Base-by-base conservation (phyloP, 345 rosid genomes). In the Melastoma malabathricum region DNA sequence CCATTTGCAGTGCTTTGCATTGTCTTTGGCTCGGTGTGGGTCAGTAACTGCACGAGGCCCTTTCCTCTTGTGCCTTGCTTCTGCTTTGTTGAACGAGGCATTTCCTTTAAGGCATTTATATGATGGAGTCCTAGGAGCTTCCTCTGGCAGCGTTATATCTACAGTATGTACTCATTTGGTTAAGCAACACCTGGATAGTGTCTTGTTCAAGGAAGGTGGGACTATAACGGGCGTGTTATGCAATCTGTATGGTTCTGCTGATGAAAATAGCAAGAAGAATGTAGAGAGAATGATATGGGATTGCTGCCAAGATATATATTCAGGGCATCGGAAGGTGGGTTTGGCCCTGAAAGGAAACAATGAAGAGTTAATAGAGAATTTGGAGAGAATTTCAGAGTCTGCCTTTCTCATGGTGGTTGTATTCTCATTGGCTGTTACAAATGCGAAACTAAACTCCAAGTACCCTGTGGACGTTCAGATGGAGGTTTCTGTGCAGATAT, bases 321-420 rank as follows among this genome's bases (percentile, higher is more conserved):
- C 54, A 48, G 78, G 80, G 44, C 98, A 87, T 65, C 73, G 86
- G 27, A 75, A 63, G 55, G 72, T 72, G 18, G 83, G 87, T 64
- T 62, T 80, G 56, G 52, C 80, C 60, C 88, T 92, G 62, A 70
- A 59, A 45, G 86, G 79, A 48, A 53, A 67, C 51, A 77, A 80
- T 16, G 78, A 74, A 55, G 71, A 52, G 43, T 60, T 82, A 18
- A 89, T 84, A 43, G 71, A 61, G 18, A 71, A 74, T 65, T 62
- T 84, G 59, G 96, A 87, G 73, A 84, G 82, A 70, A 74, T 87
- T 64, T 85, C 93, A 1, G 96, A 84, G 66, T 84, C 95, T 65
- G 81, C 90, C 55, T 92, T 87, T 65, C 90, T 87, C 55, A 82
- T 87, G 98, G 80, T 84, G 54, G 97, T 72, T 1, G 72, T 87